These are phyloP conservation scores for Hanseniaspora mollemarum DNA, from an alignment of 805 yeast genomes.

Conservation along the genomic window DNA sequence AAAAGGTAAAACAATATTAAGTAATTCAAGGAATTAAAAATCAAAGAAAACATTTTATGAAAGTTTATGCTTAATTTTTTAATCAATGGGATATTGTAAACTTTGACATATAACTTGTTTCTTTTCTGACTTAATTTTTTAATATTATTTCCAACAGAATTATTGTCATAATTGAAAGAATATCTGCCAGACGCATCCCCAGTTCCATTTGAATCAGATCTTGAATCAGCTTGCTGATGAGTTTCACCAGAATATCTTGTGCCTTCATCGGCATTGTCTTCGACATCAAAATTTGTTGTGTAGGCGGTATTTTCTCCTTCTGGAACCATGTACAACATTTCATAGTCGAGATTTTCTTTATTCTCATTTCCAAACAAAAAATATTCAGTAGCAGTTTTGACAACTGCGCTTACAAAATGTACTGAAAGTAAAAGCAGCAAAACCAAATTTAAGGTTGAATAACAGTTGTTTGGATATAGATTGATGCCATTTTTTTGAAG, in stretches of 20 bases:
- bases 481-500: slow-evolving; percentile 36
- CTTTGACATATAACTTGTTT: slow-evolving; percentile 29
- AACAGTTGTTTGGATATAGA: slow-evolving; percentile 68
- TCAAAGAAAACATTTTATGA: slow-evolving; percentile 24
- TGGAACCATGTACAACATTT: slow-evolving; percentile 11
- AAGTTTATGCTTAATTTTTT: slow-evolving; percentile 23
- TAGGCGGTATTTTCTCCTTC: not conserved
- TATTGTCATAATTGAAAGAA: slow-evolving; percentile 4
- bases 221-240: slow-evolving; percentile 24
- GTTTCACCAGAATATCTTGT: slow-evolving; percentile 20
- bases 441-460: slow-evolving; percentile 52
- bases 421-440: slow-evolving; percentile 41
- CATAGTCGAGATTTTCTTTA: not conserved
- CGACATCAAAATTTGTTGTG: slow-evolving; percentile 1
- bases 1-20: slow-evolving; percentile 52
- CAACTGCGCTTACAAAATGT: slow-evolving; percentile 47
- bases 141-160: not conserved
- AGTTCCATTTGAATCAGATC: slow-evolving; percentile 20
- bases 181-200: slow-evolving; percentile 19
- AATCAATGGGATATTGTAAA: slow-evolving; percentile 29
- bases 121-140: slow-evolving; percentile 20
- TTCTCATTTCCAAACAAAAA: slow-evolving; percentile 5
- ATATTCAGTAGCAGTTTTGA: slow-evolving; percentile 35
- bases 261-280: not conserved
- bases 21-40: slow-evolving; percentile 48